phyloP scores from a whole-genome alignment of 768 basidiomycete species.

The Hygrophorus russula region DNA sequence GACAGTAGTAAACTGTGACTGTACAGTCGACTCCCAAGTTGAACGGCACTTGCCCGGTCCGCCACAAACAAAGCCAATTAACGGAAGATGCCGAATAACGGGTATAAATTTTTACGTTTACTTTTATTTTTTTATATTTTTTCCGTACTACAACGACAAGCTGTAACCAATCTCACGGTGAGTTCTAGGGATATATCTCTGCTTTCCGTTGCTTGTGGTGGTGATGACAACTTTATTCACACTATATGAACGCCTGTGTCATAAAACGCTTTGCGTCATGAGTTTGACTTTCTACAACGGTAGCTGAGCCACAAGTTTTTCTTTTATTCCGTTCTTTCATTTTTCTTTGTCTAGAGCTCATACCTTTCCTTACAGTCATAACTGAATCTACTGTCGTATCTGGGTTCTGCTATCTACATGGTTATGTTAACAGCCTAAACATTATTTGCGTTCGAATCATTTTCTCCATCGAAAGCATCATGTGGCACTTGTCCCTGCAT shows the following conservation, averaged over 20 bases:
- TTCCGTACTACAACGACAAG: too few relatives aligned
- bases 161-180: background rate
- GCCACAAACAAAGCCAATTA: conserved; percentile 7
- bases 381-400: background rate
- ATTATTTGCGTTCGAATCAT: conserved; percentile 9
- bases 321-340: conserved; percentile 5
- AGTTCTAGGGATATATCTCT: background rate
- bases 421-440: background rate
- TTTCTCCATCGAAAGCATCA: conserved; percentile 68
- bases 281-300: conserved; percentile 66
- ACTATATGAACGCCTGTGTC: conserved; percentile 55
- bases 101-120: too few relatives aligned
- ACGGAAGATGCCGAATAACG: background rate
- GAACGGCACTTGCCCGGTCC: too few relatives aligned
- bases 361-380: background rate
- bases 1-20: too few relatives aligned
- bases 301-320: conserved; percentile 48
- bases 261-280: conserved; percentile 32
- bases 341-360: background rate
- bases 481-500: conserved; percentile 78
- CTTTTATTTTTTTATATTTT: too few relatives aligned
- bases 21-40: too few relatives aligned
- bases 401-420: too few relatives aligned
- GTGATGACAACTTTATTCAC: conserved; percentile 61
- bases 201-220: conserved; percentile 10